phyloP scores from a whole-genome alignment of 805 yeast genomes.

The Cyberlindnera galapagoensis region DNA sequence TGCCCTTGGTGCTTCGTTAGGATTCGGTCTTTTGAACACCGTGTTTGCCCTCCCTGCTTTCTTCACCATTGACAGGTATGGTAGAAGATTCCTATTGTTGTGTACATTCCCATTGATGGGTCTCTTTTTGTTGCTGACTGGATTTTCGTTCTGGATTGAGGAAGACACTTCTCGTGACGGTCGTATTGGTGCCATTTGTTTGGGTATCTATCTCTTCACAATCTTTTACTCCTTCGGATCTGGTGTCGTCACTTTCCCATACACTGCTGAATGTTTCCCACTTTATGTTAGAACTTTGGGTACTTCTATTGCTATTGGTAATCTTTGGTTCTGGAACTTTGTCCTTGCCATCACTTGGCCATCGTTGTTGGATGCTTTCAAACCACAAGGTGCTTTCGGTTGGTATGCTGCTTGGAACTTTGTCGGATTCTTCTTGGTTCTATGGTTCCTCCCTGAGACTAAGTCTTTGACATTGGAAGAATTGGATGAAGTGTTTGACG shows the following conservation, averaged over 20 bases:
- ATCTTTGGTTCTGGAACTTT: conserved; percentile 70
- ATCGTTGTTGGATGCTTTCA: conserved; percentile 54
- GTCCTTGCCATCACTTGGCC: conserved; percentile 77
- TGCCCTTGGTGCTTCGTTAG: conserved; percentile 77
- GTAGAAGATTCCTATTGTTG: conserved; percentile 57
- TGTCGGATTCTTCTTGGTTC: conserved; percentile 60
- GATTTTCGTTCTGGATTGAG: conserved; percentile 68
- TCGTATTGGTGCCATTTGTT: conserved; percentile 58
- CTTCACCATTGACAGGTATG: conserved; percentile 70
- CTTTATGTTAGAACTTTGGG: conserved; percentile 74
- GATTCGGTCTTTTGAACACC: conserved; percentile 78
- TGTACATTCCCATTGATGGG: conserved; percentile 60
- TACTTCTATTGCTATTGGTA: conserved; percentile 72
- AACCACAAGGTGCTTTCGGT: conserved; percentile 81
- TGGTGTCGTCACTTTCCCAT: conserved; percentile 88
- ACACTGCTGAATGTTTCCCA: conserved; percentile 81
- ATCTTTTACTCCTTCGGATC: conserved; percentile 77
- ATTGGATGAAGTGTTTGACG: conserved; percentile 62
- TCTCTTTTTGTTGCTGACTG: conserved; percentile 52
- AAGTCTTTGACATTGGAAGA: conserved; percentile 63
- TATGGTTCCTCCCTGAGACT: conserved; percentile 67
- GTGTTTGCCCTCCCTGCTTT: conserved; percentile 80
- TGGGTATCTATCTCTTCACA: conserved; percentile 70
- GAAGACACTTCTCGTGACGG: conserved; percentile 35
- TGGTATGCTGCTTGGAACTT: conserved; percentile 85